A percentile compares a stretch with the other conserved stretches of the same genome.
These are phyloP conservation scores for Jackrogersella minutella DNA, from an alignment of 495 filamentous ascomycete species.

Conservation along the genomic window DNA sequence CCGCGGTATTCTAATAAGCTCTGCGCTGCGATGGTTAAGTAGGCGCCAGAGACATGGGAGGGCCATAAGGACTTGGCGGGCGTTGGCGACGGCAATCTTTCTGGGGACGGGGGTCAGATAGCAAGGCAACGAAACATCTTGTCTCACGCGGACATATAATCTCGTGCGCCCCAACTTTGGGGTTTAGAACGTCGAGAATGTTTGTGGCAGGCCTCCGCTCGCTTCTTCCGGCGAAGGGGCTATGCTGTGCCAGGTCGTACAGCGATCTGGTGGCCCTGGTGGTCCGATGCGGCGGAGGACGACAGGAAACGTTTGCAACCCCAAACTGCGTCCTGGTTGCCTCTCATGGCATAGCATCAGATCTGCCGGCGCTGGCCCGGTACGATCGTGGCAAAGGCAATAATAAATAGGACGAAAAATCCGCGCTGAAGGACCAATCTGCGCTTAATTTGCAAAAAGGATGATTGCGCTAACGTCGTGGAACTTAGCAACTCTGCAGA, in stretches of 20 bases:
- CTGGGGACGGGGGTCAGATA: constrained; percentile 16
- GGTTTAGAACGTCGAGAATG: constrained; percentile 37
- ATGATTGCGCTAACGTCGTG: constrained; percentile 32
- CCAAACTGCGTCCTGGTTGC: constrained; percentile 12
- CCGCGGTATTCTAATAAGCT: constrained; percentile 31
- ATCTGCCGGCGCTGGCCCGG: constrained; percentile 25
- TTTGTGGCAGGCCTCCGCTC: constrained; percentile 35
- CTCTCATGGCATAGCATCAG: constrained; percentile 19
- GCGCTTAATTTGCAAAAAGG: constrained; percentile 37
- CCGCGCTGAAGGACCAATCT: constrained; percentile 26
- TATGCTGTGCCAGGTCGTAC: constrained; percentile 34
- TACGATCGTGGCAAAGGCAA: constrained; percentile 37
- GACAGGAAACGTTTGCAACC: constrained; percentile 39
- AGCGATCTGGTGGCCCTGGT: constrained; percentile 39
- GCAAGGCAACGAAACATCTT: constrained; percentile 38
- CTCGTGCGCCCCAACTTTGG: constrained; percentile 22
- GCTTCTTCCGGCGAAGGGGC: constrained; percentile 44
- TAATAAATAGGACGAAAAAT: constrained; percentile 43
- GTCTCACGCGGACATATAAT: constrained; percentile 42
- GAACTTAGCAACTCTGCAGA: constrained; percentile 39
- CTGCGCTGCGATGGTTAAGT: constrained; percentile 4
- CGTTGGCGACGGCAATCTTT: constrained; percentile 16
- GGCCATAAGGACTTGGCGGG: constrained; percentile 1
- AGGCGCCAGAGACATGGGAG: constrained; percentile 36
- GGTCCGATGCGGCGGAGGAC: constrained; percentile 38